Base-by-base conservation (phyloP, 371 early-diverging fungal species). In the Rhizomucor miehei region DNA sequence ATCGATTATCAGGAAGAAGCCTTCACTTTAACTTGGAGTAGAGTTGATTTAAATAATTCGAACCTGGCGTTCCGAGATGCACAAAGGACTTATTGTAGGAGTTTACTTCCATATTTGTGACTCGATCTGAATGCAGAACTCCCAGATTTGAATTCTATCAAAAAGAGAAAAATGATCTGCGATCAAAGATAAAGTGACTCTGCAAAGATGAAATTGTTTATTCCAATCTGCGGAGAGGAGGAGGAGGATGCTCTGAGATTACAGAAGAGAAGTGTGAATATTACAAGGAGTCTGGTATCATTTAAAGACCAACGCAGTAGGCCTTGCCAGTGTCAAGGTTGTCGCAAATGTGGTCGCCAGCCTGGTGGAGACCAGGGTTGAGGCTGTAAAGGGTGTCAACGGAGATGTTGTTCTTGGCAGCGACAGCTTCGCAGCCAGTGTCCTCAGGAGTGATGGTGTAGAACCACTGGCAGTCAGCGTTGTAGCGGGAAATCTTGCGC, bases 301-400 rank as follows among this genome's bases (percentile, higher is more conserved):
- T 25, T 59, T 58, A 52, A 25, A 58, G 19, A 29, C 56, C 48
- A 43, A 64, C 59, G 36, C 64, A 64, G 59, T 64, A 64, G 39
- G 64, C 51, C 64, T 64, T 64, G 59, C 64, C 64, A 45, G 45
- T 52, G 50, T 64, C 64, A 29, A 64, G 54, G 56, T 64, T 64
- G 53, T 64, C 64, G 38, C 64, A 64, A 23, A 44, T 23, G 53
- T 64, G 54, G 44, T 45, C 51, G n/a, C 53, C 64, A 16, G 44
- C 41, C 44, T 59, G 50, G 54, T 64, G 64, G 16, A 64, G 59
- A 45, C 59, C 59, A 25, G 49, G 41, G 59, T 64, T 64, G 39
- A 46, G 21, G 10, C 1, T 5, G 57, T 64, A 64, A 45, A 64
- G 50, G 2, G 46, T 6, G 2, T 54, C 48, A 25, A 36, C 36